Conservation (phyloP, 2,329 filamentous ascomycete genomes). For the Cladophialophora bantiana region DNA sequence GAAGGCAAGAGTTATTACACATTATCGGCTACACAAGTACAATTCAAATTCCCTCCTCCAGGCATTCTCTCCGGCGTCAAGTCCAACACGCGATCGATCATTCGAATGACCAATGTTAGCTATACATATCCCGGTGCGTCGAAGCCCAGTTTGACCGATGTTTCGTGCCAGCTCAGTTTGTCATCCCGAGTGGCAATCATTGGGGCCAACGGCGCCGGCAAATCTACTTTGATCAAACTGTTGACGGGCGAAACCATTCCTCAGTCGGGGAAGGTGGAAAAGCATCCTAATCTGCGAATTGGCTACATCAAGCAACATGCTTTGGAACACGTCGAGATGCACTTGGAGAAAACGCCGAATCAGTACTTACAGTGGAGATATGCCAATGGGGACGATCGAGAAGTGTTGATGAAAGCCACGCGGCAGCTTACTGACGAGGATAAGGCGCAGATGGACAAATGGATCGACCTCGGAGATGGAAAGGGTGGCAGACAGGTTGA, state of each 20-base stretch:
- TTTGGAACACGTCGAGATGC: constrained; percentile 98
- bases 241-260: constrained; percentile 91
- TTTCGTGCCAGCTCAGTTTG: constrained; percentile 84
- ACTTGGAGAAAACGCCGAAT: constrained; percentile 98
- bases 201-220: constrained; percentile 95
- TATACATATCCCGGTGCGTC: constrained; percentile 90
- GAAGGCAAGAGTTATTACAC: constrained; percentile 99
- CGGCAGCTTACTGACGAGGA: constrained; percentile 86
- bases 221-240: constrained; percentile 97
- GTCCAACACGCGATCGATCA: constrained; percentile 89
- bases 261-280: constrained; percentile 85
- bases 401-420: constrained; percentile 97
- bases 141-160: constrained; percentile 86
- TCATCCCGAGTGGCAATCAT: constrained; percentile 96
- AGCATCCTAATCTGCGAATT: constrained; percentile 97
- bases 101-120: constrained; percentile 89
- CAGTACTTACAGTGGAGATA: constrained; percentile 99
- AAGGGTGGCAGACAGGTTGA: constrained; percentile 80
- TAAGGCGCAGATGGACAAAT: constrained; percentile 88
- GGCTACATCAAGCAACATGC: constrained; percentile 99
- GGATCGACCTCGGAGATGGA: constrained; percentile 83
- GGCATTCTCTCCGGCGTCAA: constrained; percentile 96
- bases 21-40: constrained; percentile 81
- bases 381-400: constrained; percentile 93
- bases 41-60: constrained; percentile 98